Percentiles rank a stretch among this genome's conserved stretches.
Conservation (phyloP, 1,284 basidiomycete genomes). For the Cutaneotrichosporon arboriforme region DNA sequence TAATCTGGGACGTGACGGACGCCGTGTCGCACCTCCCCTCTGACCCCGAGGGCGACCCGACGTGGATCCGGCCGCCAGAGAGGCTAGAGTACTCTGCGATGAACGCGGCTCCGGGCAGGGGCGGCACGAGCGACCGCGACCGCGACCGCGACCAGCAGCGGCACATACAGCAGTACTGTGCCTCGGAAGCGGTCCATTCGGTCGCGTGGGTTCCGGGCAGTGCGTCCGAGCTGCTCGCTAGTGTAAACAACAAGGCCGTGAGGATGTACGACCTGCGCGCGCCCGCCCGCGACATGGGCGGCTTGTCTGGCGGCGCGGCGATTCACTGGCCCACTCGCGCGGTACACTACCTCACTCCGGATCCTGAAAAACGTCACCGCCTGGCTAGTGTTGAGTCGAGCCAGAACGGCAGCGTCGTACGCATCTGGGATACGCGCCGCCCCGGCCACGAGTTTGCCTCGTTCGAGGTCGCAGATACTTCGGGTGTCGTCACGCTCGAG, state of each 20-base stretch:
- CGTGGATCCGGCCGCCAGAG: conserved; percentile 6
- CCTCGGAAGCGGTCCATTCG: conserved; percentile 39
- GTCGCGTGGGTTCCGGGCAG: conserved; percentile 27
- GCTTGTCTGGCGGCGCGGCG: conserved; percentile 9
- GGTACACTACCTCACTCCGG: conserved; percentile 32
- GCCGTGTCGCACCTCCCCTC: conserved; percentile 21
- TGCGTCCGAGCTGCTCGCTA: conserved; percentile 29
- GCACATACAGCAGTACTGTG: conserved; percentile 45
- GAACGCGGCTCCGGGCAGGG: not conserved
- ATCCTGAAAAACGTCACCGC: conserved; percentile 21
- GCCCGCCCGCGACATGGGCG: conserved; percentile 16
- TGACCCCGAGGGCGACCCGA: conserved; percentile 11
- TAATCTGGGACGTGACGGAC: conserved; percentile 46
- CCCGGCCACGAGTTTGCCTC: conserved; percentile 29
- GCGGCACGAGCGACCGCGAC: not conserved
- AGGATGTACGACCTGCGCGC: conserved; percentile 39
- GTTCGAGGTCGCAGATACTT: conserved; percentile 27
- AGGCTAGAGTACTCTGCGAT: conserved; percentile 5
- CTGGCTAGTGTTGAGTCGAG: conserved; percentile 40
- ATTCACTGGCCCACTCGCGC: conserved; percentile 36
- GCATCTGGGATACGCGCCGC: conserved; percentile 43
- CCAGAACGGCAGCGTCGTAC: conserved; percentile 28
- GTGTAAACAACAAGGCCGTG: conserved; percentile 35
- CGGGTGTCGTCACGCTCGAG: conserved; percentile 23
- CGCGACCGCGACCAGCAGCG: conserved; percentile 11